Conservation (phyloP, 495 filamentous ascomycete species). For the Annulohypoxylon moriforme region DNA sequence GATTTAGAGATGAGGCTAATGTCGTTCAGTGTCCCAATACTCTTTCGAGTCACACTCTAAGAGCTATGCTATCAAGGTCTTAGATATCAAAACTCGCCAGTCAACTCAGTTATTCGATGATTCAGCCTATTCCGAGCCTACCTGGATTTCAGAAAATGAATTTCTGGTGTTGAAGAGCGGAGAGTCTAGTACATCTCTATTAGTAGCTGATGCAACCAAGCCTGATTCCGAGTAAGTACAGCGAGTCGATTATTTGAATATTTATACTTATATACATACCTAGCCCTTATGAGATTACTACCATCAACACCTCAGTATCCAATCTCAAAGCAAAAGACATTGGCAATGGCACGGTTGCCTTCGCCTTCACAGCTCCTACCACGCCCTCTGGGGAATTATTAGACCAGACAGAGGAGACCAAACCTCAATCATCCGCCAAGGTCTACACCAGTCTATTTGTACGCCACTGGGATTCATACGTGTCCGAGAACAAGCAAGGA, state of each 20-base stretch:
- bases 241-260: constrained; percentile 44
- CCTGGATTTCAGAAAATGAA: constrained; percentile 77
- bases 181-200: constrained; percentile 66
- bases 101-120: constrained; percentile 75
- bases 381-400: constrained; percentile 70
- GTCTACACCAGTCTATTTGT: constrained; percentile 78
- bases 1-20: constrained; percentile 14
- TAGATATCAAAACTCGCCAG: constrained; percentile 76
- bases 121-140: constrained; percentile 71
- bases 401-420: constrained; percentile 67
- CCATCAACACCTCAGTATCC: constrained; percentile 74
- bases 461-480: constrained; percentile 81
- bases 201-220: constrained; percentile 67
- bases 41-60: constrained; percentile 84
- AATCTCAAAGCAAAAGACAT: constrained; percentile 77
- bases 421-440: constrained; percentile 67
- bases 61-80: constrained; percentile 76
- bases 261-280: constrained; percentile 21
- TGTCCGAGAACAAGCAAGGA: constrained; percentile 73
- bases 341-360: constrained; percentile 70
- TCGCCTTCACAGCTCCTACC: constrained; percentile 73
- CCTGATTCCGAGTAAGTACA: constrained; percentile 54
- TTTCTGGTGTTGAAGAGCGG: constrained; percentile 76
- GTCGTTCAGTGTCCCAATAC: constrained; percentile 69
- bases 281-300: constrained; percentile 69